Evolutionary conservation across 352 stramenopile genomes (phyloP), one percentile per base, ranked within the genome.

Genomic region (Globisporangium paroecandrum): DNA sequence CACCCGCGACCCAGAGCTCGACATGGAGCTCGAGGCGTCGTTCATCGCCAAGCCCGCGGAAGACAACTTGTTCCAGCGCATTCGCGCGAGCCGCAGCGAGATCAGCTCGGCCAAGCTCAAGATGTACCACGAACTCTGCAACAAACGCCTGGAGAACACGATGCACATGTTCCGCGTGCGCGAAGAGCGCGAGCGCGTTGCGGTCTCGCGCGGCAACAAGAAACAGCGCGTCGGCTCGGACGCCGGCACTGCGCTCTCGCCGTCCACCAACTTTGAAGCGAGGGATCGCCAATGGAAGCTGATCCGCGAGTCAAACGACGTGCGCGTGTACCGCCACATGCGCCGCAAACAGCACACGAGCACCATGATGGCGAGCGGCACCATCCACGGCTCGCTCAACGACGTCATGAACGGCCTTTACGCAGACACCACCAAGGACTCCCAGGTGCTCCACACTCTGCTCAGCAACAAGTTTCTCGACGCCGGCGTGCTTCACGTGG

Each of bases 381-480:
- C 85, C 9, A 62, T 93, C 12, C 83, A 88, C 54, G 85, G 83
- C 32, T 76, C 83, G 34, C 72, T 93, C 4, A 73, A 62, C 20
- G 85, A 93, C 70, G 76, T 91, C 69, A 88, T 91, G 83, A 89
- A 90, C 66, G 85, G 85, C 0, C 66, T 93, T 25, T 93, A 93
- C 66, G 85, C 85, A 12, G 83, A 91, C 73, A 85, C 81, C 20
- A 90, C 83, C 13, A 70, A 82, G n/a, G 87, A 89, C 47, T 75
- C 82, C 1, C 72, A 79, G 47, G 83, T 93, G 20, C 58, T 91
- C 53, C 75, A 90, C 57, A 75, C 78, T 66, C 73, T 93, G 60
- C 65, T 93, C 27, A 89, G 79, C 71, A 73, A 71, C 20, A 70
- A 74, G 27, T 82, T 86, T 9, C 43, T 91, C 15, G 82, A 93